Evolutionary conservation across 352 stramenopile genomes (phyloP).

Genomic region (Globisporangium paroecandrum): DNA sequence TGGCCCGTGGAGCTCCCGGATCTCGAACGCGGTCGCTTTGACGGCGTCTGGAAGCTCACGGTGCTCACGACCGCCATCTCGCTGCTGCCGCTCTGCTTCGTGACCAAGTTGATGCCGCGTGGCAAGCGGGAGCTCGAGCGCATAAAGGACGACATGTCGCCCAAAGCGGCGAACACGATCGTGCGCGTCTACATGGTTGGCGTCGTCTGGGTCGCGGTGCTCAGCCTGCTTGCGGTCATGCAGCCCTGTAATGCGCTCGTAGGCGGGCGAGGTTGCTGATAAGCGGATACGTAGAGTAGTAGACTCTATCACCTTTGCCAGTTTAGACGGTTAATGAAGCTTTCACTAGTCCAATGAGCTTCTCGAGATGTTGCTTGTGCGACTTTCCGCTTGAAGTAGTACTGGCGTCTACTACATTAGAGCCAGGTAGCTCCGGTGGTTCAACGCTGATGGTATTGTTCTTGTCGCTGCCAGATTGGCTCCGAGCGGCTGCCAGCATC

Average conservation of each 20-base stretch:
- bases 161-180: slow-evolving; percentile 26
- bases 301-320: not conserved
- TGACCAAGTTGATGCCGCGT: slow-evolving; percentile 47
- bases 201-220: slow-evolving; percentile 58
- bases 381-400: not conserved
- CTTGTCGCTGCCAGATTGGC: slow-evolving; percentile 11
- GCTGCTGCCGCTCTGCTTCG: slow-evolving; percentile 49
- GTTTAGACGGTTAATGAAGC: slow-evolving; percentile 20
- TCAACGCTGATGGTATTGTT: slow-evolving; percentile 2
- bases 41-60: slow-evolving; percentile 78
- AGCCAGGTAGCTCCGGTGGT: not conserved
- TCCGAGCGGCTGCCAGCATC: slow-evolving; percentile 3
- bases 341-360: slow-evolving; percentile 54
- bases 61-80: slow-evolving; percentile 58
- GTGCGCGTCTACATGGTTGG: slow-evolving; percentile 48
- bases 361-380: slow-evolving; percentile 51
- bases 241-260: slow-evolving; percentile 62
- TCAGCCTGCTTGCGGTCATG: slow-evolving; percentile 68
- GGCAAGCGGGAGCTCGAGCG: slow-evolving; percentile 43
- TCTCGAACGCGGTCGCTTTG: slow-evolving; percentile 46
- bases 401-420: not conserved
- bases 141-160: slow-evolving; percentile 52
- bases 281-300: no score
- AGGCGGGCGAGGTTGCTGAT: slow-evolving; percentile 51
- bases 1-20: slow-evolving; percentile 73